phyloP scores from a whole-genome alignment of 345 rosid genomes.

The Populus deltoides region DNA sequence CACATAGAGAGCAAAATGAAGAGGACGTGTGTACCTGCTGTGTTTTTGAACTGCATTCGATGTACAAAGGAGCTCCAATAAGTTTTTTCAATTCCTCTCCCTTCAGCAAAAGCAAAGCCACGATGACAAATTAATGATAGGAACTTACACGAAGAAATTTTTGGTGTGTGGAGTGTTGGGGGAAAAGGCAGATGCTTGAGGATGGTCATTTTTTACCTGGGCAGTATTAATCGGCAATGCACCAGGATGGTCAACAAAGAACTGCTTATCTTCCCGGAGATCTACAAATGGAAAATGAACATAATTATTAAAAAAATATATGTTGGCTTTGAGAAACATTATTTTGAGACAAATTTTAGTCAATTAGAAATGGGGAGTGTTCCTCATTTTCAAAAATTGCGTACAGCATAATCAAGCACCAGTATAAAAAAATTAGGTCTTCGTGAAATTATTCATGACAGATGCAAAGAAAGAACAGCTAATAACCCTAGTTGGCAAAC shows the following conservation, averaged over 20 bases:
- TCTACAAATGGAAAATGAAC: constrained; percentile 39
- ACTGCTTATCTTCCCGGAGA: constrained; percentile 91
- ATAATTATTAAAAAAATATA: neutral
- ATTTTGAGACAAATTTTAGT: neutral
- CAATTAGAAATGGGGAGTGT: neutral
- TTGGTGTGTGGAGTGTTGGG: neutral
- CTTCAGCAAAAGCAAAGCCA: constrained; percentile 7
- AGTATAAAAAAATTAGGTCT: neutral
- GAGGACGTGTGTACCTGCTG: constrained; percentile 20
- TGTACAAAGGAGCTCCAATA: constrained; percentile 30
- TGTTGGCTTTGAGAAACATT: neutral
- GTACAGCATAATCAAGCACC: neutral
- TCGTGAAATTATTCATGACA: neutral
- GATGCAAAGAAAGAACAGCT: neutral
- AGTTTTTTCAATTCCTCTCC: constrained; percentile 32
- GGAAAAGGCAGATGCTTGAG: neutral
- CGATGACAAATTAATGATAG: neutral
- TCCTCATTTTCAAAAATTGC: neutral
- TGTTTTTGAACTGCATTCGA: constrained; percentile 32
- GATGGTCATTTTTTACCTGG: constrained; percentile 39
- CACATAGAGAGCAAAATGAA: neutral
- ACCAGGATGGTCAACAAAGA: constrained; percentile 87
- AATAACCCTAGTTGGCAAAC: neutral
- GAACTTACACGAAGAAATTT: neutral
- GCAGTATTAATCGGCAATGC: constrained; percentile 76